Percentiles rank a stretch among this genome's conserved stretches.
Conservation (phyloP, 306 rosid genomes). For the Begonia fuchsioides region DNA sequence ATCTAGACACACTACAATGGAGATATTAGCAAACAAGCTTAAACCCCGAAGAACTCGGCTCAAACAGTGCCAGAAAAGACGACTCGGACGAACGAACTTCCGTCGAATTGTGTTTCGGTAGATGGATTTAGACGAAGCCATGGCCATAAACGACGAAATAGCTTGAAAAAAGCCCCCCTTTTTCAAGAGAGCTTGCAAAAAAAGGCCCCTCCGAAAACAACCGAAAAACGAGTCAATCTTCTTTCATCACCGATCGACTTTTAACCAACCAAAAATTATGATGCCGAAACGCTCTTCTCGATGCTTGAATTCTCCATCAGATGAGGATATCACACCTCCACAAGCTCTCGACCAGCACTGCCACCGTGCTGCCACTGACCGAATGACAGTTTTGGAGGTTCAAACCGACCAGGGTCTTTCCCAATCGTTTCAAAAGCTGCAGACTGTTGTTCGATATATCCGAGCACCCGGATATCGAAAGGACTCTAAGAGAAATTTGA, state of each 20-base stretch:
- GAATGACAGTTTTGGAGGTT: conserved; percentile 64
- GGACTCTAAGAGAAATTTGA: conserved; percentile 52
- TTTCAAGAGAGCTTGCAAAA: not conserved
- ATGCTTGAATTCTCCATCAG: not conserved
- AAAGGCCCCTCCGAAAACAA: not conserved
- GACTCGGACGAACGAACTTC: not conserved
- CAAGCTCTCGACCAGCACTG: conserved; percentile 47
- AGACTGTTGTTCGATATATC: conserved; percentile 46
- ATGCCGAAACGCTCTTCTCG: not conserved
- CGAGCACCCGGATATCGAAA: conserved; percentile 71
- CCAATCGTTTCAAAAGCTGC: conserved; percentile 45
- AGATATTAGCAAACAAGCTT: not conserved
- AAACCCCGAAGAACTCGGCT: not conserved
- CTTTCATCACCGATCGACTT: not conserved
- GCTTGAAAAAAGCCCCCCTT: not conserved
- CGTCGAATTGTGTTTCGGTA: not conserved
- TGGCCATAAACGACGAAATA: not conserved
- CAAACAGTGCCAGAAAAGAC: not conserved
- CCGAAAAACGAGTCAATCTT: not conserved
- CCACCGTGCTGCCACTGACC: conserved; percentile 37
- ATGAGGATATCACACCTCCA: conserved; percentile 88
- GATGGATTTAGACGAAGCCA: not conserved
- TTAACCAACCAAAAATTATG: not conserved
- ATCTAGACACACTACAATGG: too few relatives aligned
- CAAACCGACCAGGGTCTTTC: conserved; percentile 57